phyloP scores from a whole-genome alignment of 805 yeast genomes.

The Sungouiozyma ichnusensis region DNA sequence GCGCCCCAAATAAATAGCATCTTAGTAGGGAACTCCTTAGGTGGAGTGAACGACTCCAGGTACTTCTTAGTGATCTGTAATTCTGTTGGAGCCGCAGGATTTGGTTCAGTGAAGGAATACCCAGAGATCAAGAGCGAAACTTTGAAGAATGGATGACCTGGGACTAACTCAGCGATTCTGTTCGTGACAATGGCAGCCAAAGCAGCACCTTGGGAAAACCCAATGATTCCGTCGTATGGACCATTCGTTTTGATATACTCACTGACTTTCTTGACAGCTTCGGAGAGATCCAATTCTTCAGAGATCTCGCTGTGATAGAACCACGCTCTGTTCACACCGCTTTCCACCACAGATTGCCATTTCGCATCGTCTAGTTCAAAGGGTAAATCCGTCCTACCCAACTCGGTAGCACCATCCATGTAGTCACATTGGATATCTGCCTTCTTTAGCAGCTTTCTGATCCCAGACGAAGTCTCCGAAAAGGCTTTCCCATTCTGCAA shows the following conservation, averaged over 20 bases:
- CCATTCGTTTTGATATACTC: conserved; percentile 51
- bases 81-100: conserved; percentile 20
- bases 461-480: conserved; percentile 81
- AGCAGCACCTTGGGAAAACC: conserved; percentile 94
- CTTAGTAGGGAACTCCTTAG: conserved; percentile 26
- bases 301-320: conserved; percentile 47
- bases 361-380: conserved; percentile 48
- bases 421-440: conserved; percentile 62
- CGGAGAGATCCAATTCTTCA: conserved; percentile 40
- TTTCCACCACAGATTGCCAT: conserved; percentile 38
- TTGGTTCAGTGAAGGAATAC: conserved; percentile 36
- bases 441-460: conserved; percentile 61
- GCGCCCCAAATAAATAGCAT: conserved; percentile 80
- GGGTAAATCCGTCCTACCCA: conserved; percentile 65
- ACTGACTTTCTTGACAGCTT: conserved; percentile 39
- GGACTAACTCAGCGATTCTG: conserved; percentile 44
- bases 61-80: conserved; percentile 31
- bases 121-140: conserved; percentile 76
- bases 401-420: conserved; percentile 64
- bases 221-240: conserved; percentile 82
- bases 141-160: conserved; percentile 40
- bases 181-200: conserved; percentile 61
- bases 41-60: conserved; percentile 25
- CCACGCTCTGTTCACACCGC: conserved; percentile 56
- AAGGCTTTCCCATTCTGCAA: conserved; percentile 76